Conservation (phyloP, 352 stramenopile genomes). For the Peronospora belbahrii region DNA sequence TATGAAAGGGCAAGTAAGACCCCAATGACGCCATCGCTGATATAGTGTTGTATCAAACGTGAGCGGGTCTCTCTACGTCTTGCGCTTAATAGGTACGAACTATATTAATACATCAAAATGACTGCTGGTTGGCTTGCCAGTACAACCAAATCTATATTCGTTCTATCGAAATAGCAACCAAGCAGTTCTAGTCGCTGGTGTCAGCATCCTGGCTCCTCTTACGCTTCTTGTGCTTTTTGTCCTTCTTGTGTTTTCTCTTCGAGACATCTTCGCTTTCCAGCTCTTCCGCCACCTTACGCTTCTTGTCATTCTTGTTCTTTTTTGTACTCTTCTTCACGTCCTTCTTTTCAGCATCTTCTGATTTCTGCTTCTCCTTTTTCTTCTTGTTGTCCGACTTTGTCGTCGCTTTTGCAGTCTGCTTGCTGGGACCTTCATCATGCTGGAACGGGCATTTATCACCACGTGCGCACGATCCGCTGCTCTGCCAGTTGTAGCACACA, state of each 20-base stretch:
- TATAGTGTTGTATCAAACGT: no score
- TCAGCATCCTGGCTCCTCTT: constrained; percentile 25
- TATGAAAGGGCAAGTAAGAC: no score
- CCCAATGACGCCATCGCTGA: no score
- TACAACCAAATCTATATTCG: background rate
- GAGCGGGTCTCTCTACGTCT: no score
- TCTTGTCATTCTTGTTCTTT: constrained; percentile 26
- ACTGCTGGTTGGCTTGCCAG: background rate
- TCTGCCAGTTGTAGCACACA: constrained; percentile 61
- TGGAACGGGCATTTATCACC: constrained; percentile 45
- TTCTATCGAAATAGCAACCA: background rate
- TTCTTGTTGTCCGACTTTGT: constrained; percentile 4
- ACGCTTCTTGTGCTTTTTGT: constrained; percentile 30
- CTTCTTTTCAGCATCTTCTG: constrained; percentile 1
- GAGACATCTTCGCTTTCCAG: background rate
- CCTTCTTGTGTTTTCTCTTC: constrained; percentile 19
- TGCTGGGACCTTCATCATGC: constrained; percentile 22
- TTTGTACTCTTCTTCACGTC: constrained; percentile 2
- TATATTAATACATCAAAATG: background rate
- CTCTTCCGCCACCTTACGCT: constrained; percentile 6
- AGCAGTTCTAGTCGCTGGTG: constrained; percentile 12
- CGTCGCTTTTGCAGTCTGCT: constrained; percentile 4
- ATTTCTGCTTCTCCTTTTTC: constrained; percentile 2
- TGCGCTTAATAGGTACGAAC: no score
- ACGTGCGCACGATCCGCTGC: constrained; percentile 28